Conservation (phyloP, 2,329 filamentous ascomycete genomes). For the Talaromyces amestolkiae region DNA sequence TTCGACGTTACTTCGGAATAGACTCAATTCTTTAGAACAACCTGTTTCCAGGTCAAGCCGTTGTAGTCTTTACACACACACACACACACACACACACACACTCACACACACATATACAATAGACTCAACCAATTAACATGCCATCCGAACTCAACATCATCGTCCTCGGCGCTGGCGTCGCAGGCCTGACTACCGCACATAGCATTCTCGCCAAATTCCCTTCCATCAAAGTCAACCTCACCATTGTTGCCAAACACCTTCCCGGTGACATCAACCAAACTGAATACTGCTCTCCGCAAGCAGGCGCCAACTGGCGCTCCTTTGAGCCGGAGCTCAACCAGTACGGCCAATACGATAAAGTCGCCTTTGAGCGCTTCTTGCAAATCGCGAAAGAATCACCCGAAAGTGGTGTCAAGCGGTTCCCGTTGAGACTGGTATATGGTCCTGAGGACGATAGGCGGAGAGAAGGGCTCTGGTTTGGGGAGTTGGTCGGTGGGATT, state of each 20-base stretch:
- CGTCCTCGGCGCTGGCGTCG: constrained; percentile 52
- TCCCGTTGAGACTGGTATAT: constrained; percentile 10
- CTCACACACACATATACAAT: not conserved
- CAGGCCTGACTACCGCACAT: constrained; percentile 79
- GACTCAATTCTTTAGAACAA: not conserved
- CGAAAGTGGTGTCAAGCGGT: constrained; percentile 18
- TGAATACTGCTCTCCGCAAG: constrained; percentile 19
- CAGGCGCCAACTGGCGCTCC: constrained; percentile 18
- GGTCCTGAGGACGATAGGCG: not conserved
- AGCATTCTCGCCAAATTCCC: constrained; percentile 52
- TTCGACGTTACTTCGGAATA: not conserved
- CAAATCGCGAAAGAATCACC: constrained; percentile 8
- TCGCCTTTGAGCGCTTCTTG: constrained; percentile 17
- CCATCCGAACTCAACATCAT: constrained; percentile 5
- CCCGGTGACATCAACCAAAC: constrained; percentile 16
- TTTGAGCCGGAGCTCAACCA: constrained; percentile 15
- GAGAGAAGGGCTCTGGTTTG: constrained; percentile 5
- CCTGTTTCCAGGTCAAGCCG: not conserved
- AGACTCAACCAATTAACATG: not conserved
- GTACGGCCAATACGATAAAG: constrained; percentile 12
- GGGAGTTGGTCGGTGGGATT: constrained; percentile 15
- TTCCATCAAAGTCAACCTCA: constrained; percentile 5
- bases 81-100: not conserved
- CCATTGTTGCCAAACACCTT: constrained; percentile 17
- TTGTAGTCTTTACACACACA: not conserved